Evolutionary conservation across 1,284 basidiomycete genomes (phyloP).

Genomic region (Trichosporon coremiiforme): DNA sequence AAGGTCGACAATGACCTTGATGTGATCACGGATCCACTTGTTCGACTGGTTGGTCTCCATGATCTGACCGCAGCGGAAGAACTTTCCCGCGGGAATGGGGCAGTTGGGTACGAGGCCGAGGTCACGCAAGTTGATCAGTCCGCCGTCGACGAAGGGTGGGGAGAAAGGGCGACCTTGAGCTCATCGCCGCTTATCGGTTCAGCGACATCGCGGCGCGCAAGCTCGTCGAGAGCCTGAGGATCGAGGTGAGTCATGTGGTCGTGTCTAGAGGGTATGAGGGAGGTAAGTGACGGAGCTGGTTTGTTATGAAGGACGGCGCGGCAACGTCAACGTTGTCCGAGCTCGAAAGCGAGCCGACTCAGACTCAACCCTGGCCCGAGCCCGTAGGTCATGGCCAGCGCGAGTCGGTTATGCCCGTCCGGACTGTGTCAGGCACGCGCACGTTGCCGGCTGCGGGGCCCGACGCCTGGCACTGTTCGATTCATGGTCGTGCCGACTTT

Average conservation of each 20-base stretch:
- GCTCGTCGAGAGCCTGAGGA: constrained; percentile 18
- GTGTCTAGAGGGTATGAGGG: not conserved
- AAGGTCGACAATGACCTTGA: constrained; percentile 27
- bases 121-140: constrained; percentile 29
- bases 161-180: constrained; percentile 18
- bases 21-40: constrained; percentile 23
- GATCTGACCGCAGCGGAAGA: constrained; percentile 25
- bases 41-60: constrained; percentile 1
- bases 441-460: not conserved
- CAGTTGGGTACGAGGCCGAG: constrained; percentile 24
- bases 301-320: not conserved
- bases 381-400: not conserved
- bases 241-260: constrained; percentile 13
- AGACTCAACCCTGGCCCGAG: not conserved
- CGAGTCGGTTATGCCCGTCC: not conserved
- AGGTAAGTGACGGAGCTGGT: not conserved
- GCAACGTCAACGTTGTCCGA: not conserved
- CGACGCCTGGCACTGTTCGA: not conserved
- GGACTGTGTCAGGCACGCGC: not conserved
- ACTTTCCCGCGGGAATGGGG: constrained; percentile 11
- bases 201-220: constrained; percentile 17
- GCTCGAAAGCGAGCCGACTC: not conserved
- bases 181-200: constrained; percentile 7
- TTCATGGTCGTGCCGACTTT: not conserved
- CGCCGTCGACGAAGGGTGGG: constrained; percentile 25